These are phyloP conservation scores for Lentinula sp. DNA, from an alignment of 768 basidiomycete species.

Conservation along the genomic window DNA sequence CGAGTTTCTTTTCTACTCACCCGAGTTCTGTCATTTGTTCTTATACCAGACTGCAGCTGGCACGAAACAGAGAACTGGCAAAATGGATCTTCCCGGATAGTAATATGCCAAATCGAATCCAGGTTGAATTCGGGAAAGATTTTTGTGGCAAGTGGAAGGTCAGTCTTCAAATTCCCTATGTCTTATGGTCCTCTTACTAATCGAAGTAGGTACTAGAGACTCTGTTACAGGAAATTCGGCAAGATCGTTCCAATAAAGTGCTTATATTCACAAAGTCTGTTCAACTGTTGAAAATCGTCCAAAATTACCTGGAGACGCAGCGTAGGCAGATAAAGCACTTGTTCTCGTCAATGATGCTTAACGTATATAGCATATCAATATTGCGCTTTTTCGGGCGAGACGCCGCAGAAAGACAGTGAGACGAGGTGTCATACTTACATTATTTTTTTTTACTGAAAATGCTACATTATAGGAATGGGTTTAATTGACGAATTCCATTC, in stretches of 20 bases:
- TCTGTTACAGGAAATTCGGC: conserved; percentile 62
- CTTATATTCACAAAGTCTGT: conserved; percentile 92
- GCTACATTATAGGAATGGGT: conserved; percentile 57
- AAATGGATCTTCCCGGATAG: conserved; percentile 58
- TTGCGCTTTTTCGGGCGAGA: conserved; percentile 1
- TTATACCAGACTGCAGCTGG: not conserved
- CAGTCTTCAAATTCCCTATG: not conserved
- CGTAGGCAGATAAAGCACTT: conserved; percentile 25
- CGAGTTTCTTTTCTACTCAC: not conserved
- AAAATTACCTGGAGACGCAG: conserved; percentile 59
- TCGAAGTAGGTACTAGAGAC: conserved; percentile 55
- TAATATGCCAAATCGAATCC: conserved; percentile 50
- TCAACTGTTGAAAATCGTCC: conserved; percentile 81
- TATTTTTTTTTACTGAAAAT: not conserved
- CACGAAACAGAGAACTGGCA: conserved; percentile 55
- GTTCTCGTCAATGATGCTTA: not conserved
- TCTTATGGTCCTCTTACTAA: not conserved
- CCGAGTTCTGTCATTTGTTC: not conserved
- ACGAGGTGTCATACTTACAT: not conserved
- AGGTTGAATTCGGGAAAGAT: conserved; percentile 54
- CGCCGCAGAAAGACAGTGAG: conserved; percentile 5
- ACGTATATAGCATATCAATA: not conserved
- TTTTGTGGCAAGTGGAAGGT: conserved; percentile 83
- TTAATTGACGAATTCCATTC: conserved; percentile 81
- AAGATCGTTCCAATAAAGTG: conserved; percentile 73